Conservation (phyloP, 352 stramenopile species). For the Lagenidium giganteum region DNA sequence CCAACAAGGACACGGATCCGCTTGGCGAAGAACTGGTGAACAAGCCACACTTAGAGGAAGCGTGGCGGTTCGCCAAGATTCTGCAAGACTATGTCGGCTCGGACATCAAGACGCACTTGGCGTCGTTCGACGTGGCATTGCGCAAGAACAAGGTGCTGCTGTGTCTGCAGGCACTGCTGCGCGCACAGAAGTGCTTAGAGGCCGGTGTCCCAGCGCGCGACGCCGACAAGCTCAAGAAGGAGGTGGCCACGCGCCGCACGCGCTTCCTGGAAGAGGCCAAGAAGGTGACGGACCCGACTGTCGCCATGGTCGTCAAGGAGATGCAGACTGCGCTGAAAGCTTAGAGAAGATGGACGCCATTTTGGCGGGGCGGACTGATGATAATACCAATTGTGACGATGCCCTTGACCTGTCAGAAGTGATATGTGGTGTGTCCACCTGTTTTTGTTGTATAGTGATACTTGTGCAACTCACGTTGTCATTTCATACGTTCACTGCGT, state of each 20-base stretch:
- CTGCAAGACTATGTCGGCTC: conserved; percentile 54
- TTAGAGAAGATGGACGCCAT: conserved; percentile 17
- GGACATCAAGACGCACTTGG: conserved; percentile 64
- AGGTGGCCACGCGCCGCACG: conserved; percentile 29
- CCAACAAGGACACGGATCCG: conserved; percentile 61
- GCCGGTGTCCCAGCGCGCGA: conserved; percentile 7
- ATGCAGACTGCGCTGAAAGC: conserved; percentile 54
- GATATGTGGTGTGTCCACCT: too few species aligned
- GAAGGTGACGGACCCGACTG: conserved; percentile 48
- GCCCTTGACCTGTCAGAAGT: too few species aligned
- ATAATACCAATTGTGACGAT: too few species aligned
- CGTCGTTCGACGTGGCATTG: conserved; percentile 69
- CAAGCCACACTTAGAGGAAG: conserved; percentile 68
- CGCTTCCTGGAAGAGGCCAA: conserved; percentile 48
- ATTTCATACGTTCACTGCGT: too few species aligned
- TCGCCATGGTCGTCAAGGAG: conserved; percentile 57
- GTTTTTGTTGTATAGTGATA: too few species aligned
- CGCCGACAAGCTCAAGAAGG: too few species aligned
- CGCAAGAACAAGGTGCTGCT: conserved; percentile 72
- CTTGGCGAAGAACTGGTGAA: conserved; percentile 61
- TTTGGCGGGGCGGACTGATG: background rate
- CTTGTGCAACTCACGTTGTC: too few species aligned
- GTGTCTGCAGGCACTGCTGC: conserved; percentile 74
- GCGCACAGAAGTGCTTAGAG: conserved; percentile 33
- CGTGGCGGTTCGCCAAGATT: conserved; percentile 72